Base-by-base conservation (phyloP, 2,329 filamentous ascomycete species). In the Pyricularia pennisetigena region DNA sequence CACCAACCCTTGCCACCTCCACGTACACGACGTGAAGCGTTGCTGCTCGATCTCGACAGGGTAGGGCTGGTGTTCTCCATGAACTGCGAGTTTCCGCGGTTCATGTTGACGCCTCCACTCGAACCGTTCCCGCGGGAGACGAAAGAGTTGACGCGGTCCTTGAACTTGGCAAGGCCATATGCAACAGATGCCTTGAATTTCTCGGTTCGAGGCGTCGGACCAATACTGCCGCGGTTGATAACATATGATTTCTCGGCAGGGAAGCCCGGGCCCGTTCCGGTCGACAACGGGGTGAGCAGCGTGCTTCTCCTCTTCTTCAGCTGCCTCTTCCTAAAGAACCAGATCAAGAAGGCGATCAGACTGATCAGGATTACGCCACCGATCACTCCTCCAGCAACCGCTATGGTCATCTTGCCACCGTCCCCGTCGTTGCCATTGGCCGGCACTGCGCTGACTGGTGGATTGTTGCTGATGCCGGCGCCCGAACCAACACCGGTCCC, bases 61-160 rank as follows among this genome's bases (percentile, higher is more conserved):
- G 74, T 73, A 14, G 70, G 29, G 14, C 24, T 35, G 49, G 49
- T 69, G 67, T 71, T 69, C 28, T 79, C 77, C 69, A 80, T 76
- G 70, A 83, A 85, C 71, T 86, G 85, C 9, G 85, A 85, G 71
- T 82, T 84, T 7, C 83, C 82, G 65, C 82, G 78, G 74, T 86
- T 80, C 70, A 85, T 78, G 68, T 85, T 81, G 32, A 85, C 80
- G 28, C 64, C 32, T 64, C 77, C 79, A 2, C 80, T 76, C 9
- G 75, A 73, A 23, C 32, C 24, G 30, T 74, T 76, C 64, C 74
- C 71, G 29, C 71, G 69, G n/a, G 72, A 69, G 64, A 78, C 70
- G 62, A 78, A 67, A 28, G 72, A 71, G 64, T 74, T 73, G 35
- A 82, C 70, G 4, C 76, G 75, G 23, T 76, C 78, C 10, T 77